Base-by-base conservation (phyloP, 805 yeast genomes). In the Spathaspora girioi region DNA sequence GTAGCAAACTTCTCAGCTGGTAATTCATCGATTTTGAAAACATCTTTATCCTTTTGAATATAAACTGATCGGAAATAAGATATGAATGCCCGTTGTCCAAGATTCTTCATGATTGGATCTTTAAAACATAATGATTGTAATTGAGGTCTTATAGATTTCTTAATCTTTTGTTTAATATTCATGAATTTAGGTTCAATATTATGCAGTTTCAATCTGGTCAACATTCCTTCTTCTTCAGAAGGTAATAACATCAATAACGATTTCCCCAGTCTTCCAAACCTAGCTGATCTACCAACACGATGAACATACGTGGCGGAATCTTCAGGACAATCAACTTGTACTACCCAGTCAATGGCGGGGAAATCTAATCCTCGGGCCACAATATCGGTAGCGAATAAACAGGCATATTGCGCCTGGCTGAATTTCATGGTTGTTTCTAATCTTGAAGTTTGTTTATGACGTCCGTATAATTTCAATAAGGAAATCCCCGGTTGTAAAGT, bases 21-120 rank as follows among this genome's bases (percentile, higher is more conserved):
- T 3, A 93, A 65, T 46, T 82, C 81, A 11, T 84, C 87, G 40
- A 91, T 78, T 57, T 87, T 82, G 71, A 94, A 94, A 11, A 92
- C 84, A 38, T 84, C 87, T 66, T 90, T 90, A 64, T 93, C 97
- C 61, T 86, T 84, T 68, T 92, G 97, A 45, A 94, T 75, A 63
- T 86, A 85, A 5, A 94, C 80, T 2, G 97, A 89, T 59, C 89
- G 80, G 67, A 86, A 84, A 66, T 94, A 94, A 9, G 98, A 89
- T 43, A 92, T 88, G 61, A 94, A 94, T 8, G 97, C 97, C 65
- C 93, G 89, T 72, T 94, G 99, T 0, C 94, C 99, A 61, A 94
- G 74, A 64, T 94, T 93, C 68, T 94, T 94, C 56, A 94, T 72
- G 59, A 89, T 90, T 0, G 98, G 96, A 59, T 87, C 93, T 66